Evolutionary conservation across 2,329 filamentous ascomycete species (phyloP).

Genomic region (Fusarium camptoceras): DNA sequence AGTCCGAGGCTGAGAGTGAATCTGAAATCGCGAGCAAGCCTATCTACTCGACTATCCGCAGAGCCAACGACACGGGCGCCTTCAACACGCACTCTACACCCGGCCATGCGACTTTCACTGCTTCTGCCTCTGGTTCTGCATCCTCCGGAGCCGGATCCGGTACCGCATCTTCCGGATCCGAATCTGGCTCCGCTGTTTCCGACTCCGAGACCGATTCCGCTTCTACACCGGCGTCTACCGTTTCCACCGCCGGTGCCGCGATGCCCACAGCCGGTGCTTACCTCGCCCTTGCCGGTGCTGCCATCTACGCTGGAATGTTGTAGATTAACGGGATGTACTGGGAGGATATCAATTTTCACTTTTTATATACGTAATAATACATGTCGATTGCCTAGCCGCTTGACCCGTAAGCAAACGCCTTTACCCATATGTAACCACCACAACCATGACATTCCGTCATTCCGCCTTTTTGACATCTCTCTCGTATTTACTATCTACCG

Average conservation of each 20-base stretch:
- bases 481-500: neutral
- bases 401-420: constrained; percentile 30
- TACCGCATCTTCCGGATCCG: constrained; percentile 24
- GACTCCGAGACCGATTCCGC: constrained; percentile 32
- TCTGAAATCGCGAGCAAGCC: neutral
- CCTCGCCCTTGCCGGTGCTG: constrained; percentile 48
- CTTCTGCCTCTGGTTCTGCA: constrained; percentile 24
- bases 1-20: constrained; percentile 9
- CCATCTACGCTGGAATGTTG: constrained; percentile 46
- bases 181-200: constrained; percentile 26
- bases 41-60: neutral
- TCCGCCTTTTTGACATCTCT: neutral
- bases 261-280: constrained; percentile 44
- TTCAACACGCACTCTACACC: neutral
- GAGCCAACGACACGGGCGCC: constrained; percentile 15
- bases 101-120: constrained; percentile 23
- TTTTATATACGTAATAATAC: neutral
- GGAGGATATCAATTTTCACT: neutral
- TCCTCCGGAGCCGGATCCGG: constrained; percentile 24
- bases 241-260: constrained; percentile 41
- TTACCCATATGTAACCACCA: constrained; percentile 30
- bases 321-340: constrained; percentile 17
- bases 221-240: constrained; percentile 30
- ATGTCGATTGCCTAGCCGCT: constrained; percentile 2
- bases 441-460: constrained; percentile 3